A percentile compares a stretch with the other conserved stretches of the same genome.
Conservation (phyloP, 805 yeast genomes). For the Candida sonorensis region DNA sequence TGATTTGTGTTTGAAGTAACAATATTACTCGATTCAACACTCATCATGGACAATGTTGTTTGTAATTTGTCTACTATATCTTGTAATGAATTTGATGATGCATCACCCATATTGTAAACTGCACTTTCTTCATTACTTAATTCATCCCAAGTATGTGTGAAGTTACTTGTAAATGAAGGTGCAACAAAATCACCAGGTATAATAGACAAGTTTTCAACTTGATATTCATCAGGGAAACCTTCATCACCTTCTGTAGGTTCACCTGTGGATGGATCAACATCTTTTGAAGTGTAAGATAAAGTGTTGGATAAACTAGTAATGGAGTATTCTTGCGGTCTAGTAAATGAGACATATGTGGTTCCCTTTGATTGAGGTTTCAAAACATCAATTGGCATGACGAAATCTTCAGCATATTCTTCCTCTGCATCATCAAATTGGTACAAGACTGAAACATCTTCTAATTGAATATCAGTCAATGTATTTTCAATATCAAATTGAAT, state of each 20-base stretch:
- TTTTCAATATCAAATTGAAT: conserved; percentile 80
- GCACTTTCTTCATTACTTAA: conserved; percentile 54
- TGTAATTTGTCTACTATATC: conserved; percentile 53
- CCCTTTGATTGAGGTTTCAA: conserved; percentile 68
- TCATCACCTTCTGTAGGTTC: conserved; percentile 63
- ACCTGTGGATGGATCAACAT: conserved; percentile 66
- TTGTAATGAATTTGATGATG: conserved; percentile 33
- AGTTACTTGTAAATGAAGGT: conserved; percentile 74
- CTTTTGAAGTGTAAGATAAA: conserved; percentile 70
- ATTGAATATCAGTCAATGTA: conserved; percentile 70
- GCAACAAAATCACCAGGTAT: conserved; percentile 74
- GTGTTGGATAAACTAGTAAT: conserved; percentile 53
- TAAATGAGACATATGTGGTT: conserved; percentile 70
- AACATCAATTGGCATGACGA: conserved; percentile 65
- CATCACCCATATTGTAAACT: conserved; percentile 57
- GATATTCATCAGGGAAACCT: conserved; percentile 92
- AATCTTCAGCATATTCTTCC: conserved; percentile 58
- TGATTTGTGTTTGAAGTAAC: conserved; percentile 58
- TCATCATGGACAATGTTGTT: conserved; percentile 51
- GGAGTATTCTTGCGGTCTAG: no score
- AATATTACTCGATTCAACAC: conserved; percentile 67
- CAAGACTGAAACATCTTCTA: conserved; percentile 70
- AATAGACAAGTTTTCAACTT: conserved; percentile 71
- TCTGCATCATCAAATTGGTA: conserved; percentile 59
- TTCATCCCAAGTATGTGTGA: conserved; percentile 68